A percentile compares a stretch with the other conserved stretches of the same genome.
Conservation (phyloP, 2,329 filamentous ascomycete species). For the Diaporthe ampelina region DNA sequence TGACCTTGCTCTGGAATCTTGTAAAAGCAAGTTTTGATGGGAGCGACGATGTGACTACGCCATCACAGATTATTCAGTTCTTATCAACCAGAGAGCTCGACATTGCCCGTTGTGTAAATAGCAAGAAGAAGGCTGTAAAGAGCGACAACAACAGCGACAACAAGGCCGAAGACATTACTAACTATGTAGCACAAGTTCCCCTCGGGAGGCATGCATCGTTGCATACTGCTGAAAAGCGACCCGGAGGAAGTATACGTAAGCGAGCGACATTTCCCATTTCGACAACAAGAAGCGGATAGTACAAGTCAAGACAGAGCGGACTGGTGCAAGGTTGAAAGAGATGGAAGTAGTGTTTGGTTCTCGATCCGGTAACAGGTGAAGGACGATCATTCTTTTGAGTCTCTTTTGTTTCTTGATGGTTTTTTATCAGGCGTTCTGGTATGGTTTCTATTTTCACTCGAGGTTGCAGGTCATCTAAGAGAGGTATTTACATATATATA, state of each 20-base stretch:
- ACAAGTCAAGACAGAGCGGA: background rate
- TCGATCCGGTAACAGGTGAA: background rate
- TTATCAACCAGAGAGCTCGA: background rate
- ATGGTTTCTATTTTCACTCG: background rate
- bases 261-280: background rate
- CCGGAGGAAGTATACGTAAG: background rate
- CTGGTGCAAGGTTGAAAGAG: background rate
- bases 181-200: background rate
- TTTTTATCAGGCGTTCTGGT: background rate
- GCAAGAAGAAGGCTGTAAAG: background rate
- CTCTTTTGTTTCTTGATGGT: background rate
- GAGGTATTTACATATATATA: too few species aligned
- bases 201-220: background rate
- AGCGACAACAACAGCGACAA: too few species aligned
- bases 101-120: background rate
- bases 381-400: background rate
- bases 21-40: background rate
- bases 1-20: constrained; percentile 25
- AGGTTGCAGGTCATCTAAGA: constrained; percentile 8
- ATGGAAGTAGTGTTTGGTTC: background rate
- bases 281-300: background rate
- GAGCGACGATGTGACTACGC: background rate
- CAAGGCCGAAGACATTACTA: background rate
- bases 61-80: constrained; percentile 25
- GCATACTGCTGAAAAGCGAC: constrained; percentile 2